These are phyloP conservation scores for Wickerhamomyces strasburgensis DNA, from an alignment of 805 yeast species.

Conservation along the genomic window DNA sequence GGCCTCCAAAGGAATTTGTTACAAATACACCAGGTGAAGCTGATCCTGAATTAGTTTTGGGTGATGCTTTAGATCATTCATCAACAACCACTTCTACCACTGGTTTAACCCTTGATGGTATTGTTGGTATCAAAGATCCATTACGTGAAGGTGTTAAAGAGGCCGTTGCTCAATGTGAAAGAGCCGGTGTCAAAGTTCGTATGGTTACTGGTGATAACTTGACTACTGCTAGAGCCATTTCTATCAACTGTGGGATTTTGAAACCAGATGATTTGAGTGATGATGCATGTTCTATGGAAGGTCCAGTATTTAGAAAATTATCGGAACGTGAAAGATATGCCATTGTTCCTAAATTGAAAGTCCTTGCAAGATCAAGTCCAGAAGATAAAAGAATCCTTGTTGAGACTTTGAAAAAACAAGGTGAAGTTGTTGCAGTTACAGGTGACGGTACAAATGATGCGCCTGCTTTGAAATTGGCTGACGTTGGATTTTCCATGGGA, in stretches of 20 bases:
- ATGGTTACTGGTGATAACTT: conserved; percentile 99
- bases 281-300: conserved; percentile 76
- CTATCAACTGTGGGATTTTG: conserved; percentile 75
- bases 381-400: conserved; percentile 90
- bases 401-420: conserved; percentile 66
- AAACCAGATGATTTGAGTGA: conserved; percentile 43
- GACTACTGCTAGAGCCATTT: conserved; percentile 87
- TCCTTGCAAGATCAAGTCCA: conserved; percentile 92
- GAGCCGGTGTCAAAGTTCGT: conserved; percentile 90
- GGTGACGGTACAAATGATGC: conserved; percentile 99
- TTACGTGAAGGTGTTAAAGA: conserved; percentile 84
- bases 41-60: conserved; percentile 37
- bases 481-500: conserved; percentile 99
- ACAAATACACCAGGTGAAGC: conserved; percentile 35
- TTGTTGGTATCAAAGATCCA: conserved; percentile 95
- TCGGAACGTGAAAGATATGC: conserved; percentile 47
- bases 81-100: conserved; percentile 18
- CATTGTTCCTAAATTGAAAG: conserved; percentile 71
- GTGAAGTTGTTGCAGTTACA: conserved; percentile 97
- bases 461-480: conserved; percentile 93
- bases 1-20: conserved; percentile 64
- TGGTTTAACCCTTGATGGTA: conserved; percentile 56
- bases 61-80: conserved; percentile 24
- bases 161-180: conserved; percentile 80
- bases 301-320: conserved; percentile 79